Conservation (phyloP, 129 eudicot species). For the Cynara cardunculus region DNA sequence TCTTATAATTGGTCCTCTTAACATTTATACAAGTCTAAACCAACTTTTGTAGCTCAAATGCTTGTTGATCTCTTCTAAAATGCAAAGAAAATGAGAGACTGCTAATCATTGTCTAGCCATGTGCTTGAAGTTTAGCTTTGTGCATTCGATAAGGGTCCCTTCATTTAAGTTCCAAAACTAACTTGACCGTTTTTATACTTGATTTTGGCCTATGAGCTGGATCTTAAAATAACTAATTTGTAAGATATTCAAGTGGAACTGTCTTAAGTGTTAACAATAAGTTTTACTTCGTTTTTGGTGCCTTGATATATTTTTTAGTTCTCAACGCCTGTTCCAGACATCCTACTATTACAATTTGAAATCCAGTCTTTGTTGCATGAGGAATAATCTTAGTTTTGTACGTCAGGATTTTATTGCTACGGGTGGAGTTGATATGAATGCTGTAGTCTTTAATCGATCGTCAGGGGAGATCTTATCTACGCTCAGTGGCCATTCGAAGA, state of each 20-base stretch:
- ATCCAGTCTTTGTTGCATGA: not conserved
- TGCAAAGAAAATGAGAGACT: too few relatives aligned
- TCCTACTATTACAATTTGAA: not conserved
- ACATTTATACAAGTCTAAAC: not conserved
- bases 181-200: too few relatives aligned
- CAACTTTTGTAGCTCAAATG: too few relatives aligned
- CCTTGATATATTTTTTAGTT: not conserved
- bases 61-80: too few relatives aligned
- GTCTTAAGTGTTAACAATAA: not conserved
- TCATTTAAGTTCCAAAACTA: too few relatives aligned
- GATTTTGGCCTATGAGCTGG: too few relatives aligned
- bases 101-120: too few relatives aligned
- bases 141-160: too few relatives aligned
- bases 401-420: constrained; percentile 84
- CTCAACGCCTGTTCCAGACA: not conserved
- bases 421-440: constrained; percentile 83
- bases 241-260: too few relatives aligned
- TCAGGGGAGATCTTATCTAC: constrained; percentile 84
- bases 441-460: constrained; percentile 76
- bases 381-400: constrained; percentile 6
- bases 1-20: not conserved
- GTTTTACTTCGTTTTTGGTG: not conserved
- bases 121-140: too few relatives aligned
- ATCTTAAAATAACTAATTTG: too few relatives aligned
- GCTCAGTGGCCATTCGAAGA: constrained; percentile 97